These are phyloP conservation scores for Podospora pseudopauciseta DNA, from an alignment of 495 filamentous ascomycete species.

Conservation along the genomic window DNA sequence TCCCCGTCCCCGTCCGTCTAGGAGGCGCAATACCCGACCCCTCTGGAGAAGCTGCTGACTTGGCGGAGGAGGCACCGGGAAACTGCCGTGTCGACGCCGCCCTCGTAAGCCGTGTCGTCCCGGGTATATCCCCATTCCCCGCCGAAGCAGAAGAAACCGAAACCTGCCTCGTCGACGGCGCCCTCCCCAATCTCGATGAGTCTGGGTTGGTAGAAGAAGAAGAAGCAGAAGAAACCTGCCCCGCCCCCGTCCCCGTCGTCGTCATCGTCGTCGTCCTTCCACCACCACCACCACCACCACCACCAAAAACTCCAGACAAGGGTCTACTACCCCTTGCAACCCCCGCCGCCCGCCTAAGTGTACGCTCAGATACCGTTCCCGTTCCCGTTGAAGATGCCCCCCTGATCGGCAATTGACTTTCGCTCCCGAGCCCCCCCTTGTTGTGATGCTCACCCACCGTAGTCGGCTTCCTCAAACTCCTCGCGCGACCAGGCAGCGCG, in stretches of 20 bases:
- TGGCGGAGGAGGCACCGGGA: not conserved
- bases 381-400: slow-evolving; percentile 8
- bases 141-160: slow-evolving; percentile 4
- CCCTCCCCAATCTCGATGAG: not conserved
- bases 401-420: slow-evolving; percentile 39
- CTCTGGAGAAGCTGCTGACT: not conserved
- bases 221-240: not conserved
- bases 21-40: not conserved
- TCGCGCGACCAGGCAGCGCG: slow-evolving; percentile 38
- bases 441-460: slow-evolving; percentile 7
- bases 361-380: not conserved
- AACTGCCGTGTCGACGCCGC: not conserved
- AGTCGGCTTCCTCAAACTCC: slow-evolving; percentile 43
- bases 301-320: slow-evolving; percentile 12
- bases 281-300: not conserved
- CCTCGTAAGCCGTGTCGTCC: slow-evolving; percentile 4
- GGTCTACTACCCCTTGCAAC: not conserved
- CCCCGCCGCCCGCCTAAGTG: not conserved
- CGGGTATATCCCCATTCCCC: not conserved
- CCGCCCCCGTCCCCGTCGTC: not conserved
- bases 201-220: not conserved
- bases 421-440: slow-evolving; percentile 20
- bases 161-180: not conserved
- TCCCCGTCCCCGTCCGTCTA: not conserved
- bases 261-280: not conserved